Evolutionary conservation across 352 stramenopile species (phyloP), one percentile per base, ranked within the genome.

Genomic region (Ophiocytium majus): DNA sequence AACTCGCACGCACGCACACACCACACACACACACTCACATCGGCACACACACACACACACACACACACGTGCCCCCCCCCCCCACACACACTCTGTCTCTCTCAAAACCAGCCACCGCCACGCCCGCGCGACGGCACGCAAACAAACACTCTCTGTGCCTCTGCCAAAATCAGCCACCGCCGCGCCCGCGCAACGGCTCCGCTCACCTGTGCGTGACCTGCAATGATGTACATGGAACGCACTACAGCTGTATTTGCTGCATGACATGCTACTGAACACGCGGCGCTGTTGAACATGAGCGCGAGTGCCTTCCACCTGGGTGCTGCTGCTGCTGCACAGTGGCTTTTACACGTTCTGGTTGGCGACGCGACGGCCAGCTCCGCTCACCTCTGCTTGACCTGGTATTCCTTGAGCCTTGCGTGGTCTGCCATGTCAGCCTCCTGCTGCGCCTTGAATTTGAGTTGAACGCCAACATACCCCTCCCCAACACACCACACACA

Each of bases 401-500:
- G 19, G 49, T 64, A 64, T n/a, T 50, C 31, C n/a, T 66, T 9
- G 49, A 9, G 76, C 5, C 33, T 9, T n/a, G 19, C 76, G 49
- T 64, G 76, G 19, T 81, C 76, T n/a, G 49, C 76, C 76, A 9
- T 64, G 19, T 63, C n/a, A 1, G 35, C 35, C 76, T 81, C n/a
- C 76, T 64, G 49, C 74, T 89, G 81, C 19, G 23, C 35, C n/a
- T 83, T 37, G 31, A 83, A 86, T 81, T 89, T 87, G 71, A 76
- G 31, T 50, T 63, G 33, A 89, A 75, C 43, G n/a, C 5, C 76
- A 32, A 50, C 74, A 82, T 35, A 63, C 19, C 32, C 84, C 74
- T 35, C 10, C 5, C 5, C 14, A 37, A 36, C 14, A 82, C 37
- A 36, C 63, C 10, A 23, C 32, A 83, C 9, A 83, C 5, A 17